Base-by-base conservation (phyloP, 225 moss, liverwort and hornwort genomes). In the Rhytidiadelphus loreus region DNA sequence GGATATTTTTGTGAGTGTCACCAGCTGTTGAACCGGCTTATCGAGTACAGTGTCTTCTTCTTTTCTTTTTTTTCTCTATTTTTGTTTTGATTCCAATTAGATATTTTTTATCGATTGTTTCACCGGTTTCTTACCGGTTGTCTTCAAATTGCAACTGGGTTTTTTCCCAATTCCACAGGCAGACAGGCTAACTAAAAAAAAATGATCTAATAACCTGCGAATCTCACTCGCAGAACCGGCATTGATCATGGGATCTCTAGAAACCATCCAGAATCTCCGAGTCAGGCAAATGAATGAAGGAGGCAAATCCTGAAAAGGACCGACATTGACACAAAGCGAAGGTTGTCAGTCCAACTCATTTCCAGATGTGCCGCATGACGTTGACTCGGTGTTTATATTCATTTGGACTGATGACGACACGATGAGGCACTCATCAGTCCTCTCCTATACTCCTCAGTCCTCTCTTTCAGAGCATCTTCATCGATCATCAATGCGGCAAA, bases 1-100 rank as follows among this genome's bases (percentile, higher is more conserved):
- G 2, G 35, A 77, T 23, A 15, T 53, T 15, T 52, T 3, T 0
- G n/a, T 2, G 21, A 32, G 22, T 1, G 50, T 2, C 4, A 13
- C 22, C 3, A 22, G 5, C 33, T 50, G 4, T 20, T 7, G 33
- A 33, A 7, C 30, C 32, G 12, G 2, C 4, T 46, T 15, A 16
- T 7, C 18, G 28, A 46, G 46, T 30, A 72, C 26, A 41, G 5
- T 24, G 39, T 13, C 13, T 4, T 8, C 3, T 32, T 10, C 9
- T 26, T 60, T 28, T 23, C 13, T 8, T 64, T 60, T 28, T 23
- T 28, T 8, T 64, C 18, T 8, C 11, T 28, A 21, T n/a, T 20
- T 66, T 37, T 48, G 6, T 11, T 37, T 37, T 19, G 37, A 12
- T 21, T 69, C 39, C 4, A 4, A 39, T 22, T 15, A 25, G 14